Evolutionary conservation across 345 rosid species (phyloP).

Genomic region (Citrus hindsii): DNA sequence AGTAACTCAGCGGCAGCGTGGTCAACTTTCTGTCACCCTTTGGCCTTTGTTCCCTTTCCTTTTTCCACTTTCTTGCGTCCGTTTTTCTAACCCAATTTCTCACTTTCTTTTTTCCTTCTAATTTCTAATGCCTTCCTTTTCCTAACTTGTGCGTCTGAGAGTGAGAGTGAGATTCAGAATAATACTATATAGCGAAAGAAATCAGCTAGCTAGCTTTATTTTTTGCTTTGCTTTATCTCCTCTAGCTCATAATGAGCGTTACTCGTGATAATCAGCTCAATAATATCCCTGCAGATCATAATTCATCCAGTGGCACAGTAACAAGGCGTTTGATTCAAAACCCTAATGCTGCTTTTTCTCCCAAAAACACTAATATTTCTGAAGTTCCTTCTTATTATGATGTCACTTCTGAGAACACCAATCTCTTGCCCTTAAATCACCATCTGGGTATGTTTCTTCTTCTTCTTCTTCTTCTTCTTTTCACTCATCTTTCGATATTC

Average conservation of each 20-base stretch:
- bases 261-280: neutral
- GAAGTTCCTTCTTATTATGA: neutral
- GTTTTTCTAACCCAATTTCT: slow-evolving; percentile 1
- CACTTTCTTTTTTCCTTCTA: neutral
- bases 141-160: neutral
- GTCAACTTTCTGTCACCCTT: slow-evolving; percentile 3
- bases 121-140: neutral
- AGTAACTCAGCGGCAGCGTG: neutral
- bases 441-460: slow-evolving; percentile 17
- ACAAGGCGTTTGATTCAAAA: neutral
- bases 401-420: neutral
- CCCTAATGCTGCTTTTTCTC: neutral
- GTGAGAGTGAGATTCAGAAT: neutral
- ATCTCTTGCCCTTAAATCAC: slow-evolving; percentile 3
- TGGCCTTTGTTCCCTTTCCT: neutral
- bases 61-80: neutral
- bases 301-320: neutral
- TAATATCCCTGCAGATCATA: neutral
- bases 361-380: neutral
- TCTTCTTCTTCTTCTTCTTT: neutral
- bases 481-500: neutral
- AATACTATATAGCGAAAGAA: neutral
- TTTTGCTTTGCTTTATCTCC: neutral
- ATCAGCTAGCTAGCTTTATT: neutral
- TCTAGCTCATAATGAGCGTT: slow-evolving; percentile 4